Conservation (phyloP, 73 alveolate genomes). For the Symbiodinium natans region DNA sequence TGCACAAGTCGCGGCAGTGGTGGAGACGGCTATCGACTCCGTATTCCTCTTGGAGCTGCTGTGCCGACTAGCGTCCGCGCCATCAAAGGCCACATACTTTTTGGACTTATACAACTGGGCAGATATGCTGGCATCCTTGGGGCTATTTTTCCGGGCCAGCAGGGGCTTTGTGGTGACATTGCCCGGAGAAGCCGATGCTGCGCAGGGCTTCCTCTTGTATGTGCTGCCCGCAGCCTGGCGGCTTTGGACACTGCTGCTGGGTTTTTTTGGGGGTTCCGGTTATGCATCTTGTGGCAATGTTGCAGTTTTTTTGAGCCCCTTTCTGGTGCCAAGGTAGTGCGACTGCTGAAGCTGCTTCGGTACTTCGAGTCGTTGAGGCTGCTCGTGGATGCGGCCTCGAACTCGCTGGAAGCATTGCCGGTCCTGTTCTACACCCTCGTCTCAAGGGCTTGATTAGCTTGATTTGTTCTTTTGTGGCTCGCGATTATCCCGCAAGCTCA, state of each 20-base stretch:
- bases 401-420: slow-evolving; percentile 42
- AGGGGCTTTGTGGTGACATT: not conserved
- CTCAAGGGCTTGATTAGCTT: too few species aligned
- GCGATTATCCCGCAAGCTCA: too few species aligned
- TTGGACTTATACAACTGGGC: slow-evolving; percentile 39
- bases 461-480: too few species aligned
- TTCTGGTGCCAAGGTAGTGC: not conserved
- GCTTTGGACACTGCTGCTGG: not conserved
- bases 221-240: not conserved
- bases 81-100: slow-evolving; percentile 25
- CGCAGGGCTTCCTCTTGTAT: slow-evolving; percentile 10
- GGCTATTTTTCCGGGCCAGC: not conserved
- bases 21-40: not conserved
- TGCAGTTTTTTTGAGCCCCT: not conserved
- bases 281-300: too few species aligned
- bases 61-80: slow-evolving; percentile 38
- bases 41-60: not conserved
- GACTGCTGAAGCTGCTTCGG: slow-evolving; percentile 38
- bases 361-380: slow-evolving; percentile 23
- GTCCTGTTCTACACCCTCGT: slow-evolving; percentile 23
- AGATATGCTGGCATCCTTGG: not conserved
- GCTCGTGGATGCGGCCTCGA: slow-evolving; percentile 50
- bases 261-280: not conserved
- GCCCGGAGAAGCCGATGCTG: not conserved
- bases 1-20: not conserved